Evolutionary conservation across 352 stramenopile genomes (phyloP).

Genomic region (Discostella stelligera): DNA sequence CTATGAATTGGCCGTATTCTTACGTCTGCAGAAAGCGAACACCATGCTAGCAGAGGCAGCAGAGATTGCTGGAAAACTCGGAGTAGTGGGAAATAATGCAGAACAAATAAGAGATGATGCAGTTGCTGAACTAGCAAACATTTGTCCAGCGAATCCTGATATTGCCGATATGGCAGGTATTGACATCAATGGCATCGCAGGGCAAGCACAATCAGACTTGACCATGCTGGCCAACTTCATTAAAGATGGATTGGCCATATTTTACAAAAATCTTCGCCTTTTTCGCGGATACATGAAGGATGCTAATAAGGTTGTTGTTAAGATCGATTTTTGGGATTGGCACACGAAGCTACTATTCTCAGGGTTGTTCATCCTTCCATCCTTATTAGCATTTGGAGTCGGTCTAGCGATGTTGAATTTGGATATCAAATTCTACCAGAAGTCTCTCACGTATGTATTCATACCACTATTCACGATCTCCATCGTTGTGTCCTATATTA

Average conservation of each 20-base stretch:
- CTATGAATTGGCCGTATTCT: too few relatives aligned
- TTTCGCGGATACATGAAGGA: not conserved
- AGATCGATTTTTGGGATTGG: constrained; percentile 36
- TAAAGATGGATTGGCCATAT: constrained; percentile 16
- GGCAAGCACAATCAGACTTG: constrained; percentile 22
- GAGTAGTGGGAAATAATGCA: constrained; percentile 23
- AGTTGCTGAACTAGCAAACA: constrained; percentile 26
- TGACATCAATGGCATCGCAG: constrained; percentile 32
- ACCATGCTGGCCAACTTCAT: constrained; percentile 36
- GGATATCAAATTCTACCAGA: constrained; percentile 32
- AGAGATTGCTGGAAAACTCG: constrained; percentile 22
- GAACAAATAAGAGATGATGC: constrained; percentile 28
- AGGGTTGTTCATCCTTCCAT: constrained; percentile 30
- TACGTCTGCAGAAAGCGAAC: too few relatives aligned
- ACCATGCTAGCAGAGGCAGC: constrained; percentile 18
- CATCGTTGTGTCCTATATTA: constrained; percentile 25
- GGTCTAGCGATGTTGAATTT: constrained; percentile 38
- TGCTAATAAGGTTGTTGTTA: not conserved
- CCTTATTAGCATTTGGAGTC: constrained; percentile 42
- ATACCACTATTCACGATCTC: constrained; percentile 42
- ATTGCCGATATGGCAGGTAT: constrained; percentile 21
- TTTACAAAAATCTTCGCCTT: constrained; percentile 9
- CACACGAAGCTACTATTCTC: constrained; percentile 33
- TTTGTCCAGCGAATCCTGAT: constrained; percentile 38
- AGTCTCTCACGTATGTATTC: constrained; percentile 30